A percentile compares a stretch with the other conserved stretches of the same genome.
Conservation (phyloP, 352 stramenopile species). For the Pythium myriotylum region DNA sequence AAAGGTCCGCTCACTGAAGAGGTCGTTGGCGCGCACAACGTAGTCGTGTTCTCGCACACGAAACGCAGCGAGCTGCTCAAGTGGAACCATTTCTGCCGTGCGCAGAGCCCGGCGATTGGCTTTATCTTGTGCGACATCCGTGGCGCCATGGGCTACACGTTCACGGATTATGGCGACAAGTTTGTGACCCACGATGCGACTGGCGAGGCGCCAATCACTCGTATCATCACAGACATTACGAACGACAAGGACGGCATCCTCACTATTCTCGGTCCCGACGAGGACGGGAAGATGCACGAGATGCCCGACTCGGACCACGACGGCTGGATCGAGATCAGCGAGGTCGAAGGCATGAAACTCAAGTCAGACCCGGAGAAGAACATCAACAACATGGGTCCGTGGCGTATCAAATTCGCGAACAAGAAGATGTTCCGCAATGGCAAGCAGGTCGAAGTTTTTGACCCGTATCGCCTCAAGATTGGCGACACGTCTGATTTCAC, state of each 20-base stretch:
- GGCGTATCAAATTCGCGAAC: constrained; percentile 80
- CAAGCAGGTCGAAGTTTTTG: constrained; percentile 86
- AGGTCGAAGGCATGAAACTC: constrained; percentile 77
- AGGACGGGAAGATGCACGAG: constrained; percentile 89
- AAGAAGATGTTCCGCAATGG: constrained; percentile 87
- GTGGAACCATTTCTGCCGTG: constrained; percentile 90
- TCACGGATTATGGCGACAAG: constrained; percentile 81
- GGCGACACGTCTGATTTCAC: constrained; percentile 83
- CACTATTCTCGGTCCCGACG: constrained; percentile 74
- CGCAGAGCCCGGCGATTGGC: constrained; percentile 72
- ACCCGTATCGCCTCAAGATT: constrained; percentile 82
- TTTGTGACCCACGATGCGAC: constrained; percentile 82
- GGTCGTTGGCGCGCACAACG: constrained; percentile 72
- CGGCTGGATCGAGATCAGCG: constrained; percentile 85
- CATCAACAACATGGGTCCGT: constrained; percentile 77
- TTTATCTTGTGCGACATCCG: constrained; percentile 85
- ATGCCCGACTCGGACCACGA: constrained; percentile 87
- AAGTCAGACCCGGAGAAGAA: constrained; percentile 60
- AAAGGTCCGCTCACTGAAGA: constrained; percentile 63
- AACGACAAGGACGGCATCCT: constrained; percentile 80
- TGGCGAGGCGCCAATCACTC: constrained; percentile 81
- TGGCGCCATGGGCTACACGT: constrained; percentile 74
- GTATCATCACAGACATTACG: constrained; percentile 88
- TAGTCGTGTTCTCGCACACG: constrained; percentile 89
- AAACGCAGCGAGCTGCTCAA: constrained; percentile 72